Evolutionary conservation across 495 filamentous ascomycete species (phyloP).

Genomic region (Hyaloscypha hepaticicola): DNA sequence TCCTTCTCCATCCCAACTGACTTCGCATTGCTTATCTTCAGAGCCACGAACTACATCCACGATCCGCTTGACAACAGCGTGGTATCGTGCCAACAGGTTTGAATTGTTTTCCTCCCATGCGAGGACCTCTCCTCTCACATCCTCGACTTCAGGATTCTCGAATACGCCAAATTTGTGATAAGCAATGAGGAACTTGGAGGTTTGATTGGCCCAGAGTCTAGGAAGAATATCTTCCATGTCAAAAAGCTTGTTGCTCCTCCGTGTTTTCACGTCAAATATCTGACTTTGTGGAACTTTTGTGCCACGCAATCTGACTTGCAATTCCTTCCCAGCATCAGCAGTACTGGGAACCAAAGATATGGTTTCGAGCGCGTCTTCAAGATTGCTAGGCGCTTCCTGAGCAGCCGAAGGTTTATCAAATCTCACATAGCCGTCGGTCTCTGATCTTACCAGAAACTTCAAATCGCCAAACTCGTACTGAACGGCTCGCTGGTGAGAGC

Average conservation of each 20-base stretch:
- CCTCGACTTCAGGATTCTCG: constrained; percentile 46
- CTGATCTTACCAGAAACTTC: constrained; percentile 56
- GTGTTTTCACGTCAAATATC: constrained; percentile 70
- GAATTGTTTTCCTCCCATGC: constrained; percentile 53
- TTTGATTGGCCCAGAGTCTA: constrained; percentile 60
- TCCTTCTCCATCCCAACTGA: constrained; percentile 30
- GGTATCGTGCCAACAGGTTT: constrained; percentile 38
- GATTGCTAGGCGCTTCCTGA: not conserved
- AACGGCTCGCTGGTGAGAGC: constrained; percentile 62
- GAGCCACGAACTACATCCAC: constrained; percentile 28
- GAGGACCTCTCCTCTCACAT: constrained; percentile 40
- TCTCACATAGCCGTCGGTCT: constrained; percentile 57
- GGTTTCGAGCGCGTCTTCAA: constrained; percentile 5
- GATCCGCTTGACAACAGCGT: constrained; percentile 26
- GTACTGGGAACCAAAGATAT: not conserved
- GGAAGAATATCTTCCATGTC: constrained; percentile 49
- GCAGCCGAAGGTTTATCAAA: not conserved
- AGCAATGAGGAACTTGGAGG: constrained; percentile 60
- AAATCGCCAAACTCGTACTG: constrained; percentile 57
- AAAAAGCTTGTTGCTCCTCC: constrained; percentile 41
- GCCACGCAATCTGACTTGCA: constrained; percentile 25
- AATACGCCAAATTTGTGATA: constrained; percentile 57
- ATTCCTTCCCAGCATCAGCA: constrained; percentile 2
- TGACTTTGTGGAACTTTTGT: constrained; percentile 42
- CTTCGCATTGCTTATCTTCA: constrained; percentile 23